Evolutionary conservation across 495 filamentous ascomycete genomes (phyloP).

Genomic region (Xylaria venustula): DNA sequence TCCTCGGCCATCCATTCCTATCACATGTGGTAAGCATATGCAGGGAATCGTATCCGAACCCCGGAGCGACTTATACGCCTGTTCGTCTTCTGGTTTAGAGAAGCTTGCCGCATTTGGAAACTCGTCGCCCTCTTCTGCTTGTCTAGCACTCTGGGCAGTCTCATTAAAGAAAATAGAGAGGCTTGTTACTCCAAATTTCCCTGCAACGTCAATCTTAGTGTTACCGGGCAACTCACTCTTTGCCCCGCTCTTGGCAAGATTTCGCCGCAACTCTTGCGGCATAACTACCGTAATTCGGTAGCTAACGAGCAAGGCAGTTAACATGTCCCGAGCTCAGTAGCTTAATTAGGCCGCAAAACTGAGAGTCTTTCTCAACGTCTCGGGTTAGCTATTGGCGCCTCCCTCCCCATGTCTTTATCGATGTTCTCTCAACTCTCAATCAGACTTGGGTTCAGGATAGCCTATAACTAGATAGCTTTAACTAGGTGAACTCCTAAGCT

Average conservation of each 20-base stretch:
- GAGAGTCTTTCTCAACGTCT: background rate
- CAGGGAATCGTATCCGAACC: conserved; percentile 1
- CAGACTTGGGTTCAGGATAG: background rate
- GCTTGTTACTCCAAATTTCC: background rate
- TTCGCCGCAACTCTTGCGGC: background rate
- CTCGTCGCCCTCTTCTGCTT: background rate
- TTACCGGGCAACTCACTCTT: background rate
- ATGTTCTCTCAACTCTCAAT: background rate
- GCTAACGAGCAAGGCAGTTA: conserved; percentile 1
- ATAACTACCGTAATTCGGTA: background rate
- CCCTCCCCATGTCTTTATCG: background rate
- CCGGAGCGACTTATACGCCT: background rate
- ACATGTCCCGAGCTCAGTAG: background rate
- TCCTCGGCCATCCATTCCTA: conserved; percentile 7
- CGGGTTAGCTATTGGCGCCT: background rate
- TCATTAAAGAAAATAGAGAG: background rate
- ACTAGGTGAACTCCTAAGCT: background rate
- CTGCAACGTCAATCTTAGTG: background rate
- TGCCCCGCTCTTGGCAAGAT: background rate
- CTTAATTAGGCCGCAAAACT: background rate
- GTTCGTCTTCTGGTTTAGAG: background rate
- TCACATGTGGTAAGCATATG: conserved; percentile 2
- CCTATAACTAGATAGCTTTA: background rate
- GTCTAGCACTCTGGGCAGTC: background rate
- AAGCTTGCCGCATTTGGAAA: conserved; percentile 6